These are phyloP conservation scores for Spongospora subterranea DNA, from an alignment of 208 protist genomes.

Conservation along the genomic window DNA sequence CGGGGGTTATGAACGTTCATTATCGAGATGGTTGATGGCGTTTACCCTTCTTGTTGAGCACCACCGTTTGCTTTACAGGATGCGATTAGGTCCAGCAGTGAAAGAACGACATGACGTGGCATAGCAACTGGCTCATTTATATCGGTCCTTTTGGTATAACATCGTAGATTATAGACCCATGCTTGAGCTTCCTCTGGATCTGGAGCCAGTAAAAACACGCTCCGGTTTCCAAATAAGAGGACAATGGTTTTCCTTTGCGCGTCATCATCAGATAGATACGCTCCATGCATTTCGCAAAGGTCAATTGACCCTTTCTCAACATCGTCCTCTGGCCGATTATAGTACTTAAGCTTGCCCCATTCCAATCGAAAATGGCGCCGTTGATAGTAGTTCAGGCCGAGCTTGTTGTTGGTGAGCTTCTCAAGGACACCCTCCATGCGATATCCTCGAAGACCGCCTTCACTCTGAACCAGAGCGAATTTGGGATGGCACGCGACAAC, in stretches of 20 bases:
- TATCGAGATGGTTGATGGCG: neutral
- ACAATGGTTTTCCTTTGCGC: neutral
- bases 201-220: constrained; percentile 4
- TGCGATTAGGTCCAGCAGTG: neutral
- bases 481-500: no score
- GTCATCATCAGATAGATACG: constrained; percentile 46
- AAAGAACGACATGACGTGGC: neutral
- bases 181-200: constrained; percentile 25
- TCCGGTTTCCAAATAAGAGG: constrained; percentile 7
- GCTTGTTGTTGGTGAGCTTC: constrained; percentile 54
- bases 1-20: neutral
- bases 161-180: constrained; percentile 22
- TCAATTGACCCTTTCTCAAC: constrained; percentile 12
- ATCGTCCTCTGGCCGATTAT: neutral
- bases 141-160: neutral
- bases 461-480: no score
- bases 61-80: neutral
- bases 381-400: constrained; percentile 54
- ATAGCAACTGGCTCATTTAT: neutral
- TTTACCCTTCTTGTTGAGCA: constrained; percentile 6
- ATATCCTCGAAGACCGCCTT: no score
- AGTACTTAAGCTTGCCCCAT: neutral
- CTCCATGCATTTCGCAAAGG: constrained; percentile 25
- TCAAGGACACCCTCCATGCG: constrained; percentile 23
- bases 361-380: constrained; percentile 13